Evolutionary conservation across 345 rosid genomes (phyloP).

Genomic region (Geranium brycei): DNA sequence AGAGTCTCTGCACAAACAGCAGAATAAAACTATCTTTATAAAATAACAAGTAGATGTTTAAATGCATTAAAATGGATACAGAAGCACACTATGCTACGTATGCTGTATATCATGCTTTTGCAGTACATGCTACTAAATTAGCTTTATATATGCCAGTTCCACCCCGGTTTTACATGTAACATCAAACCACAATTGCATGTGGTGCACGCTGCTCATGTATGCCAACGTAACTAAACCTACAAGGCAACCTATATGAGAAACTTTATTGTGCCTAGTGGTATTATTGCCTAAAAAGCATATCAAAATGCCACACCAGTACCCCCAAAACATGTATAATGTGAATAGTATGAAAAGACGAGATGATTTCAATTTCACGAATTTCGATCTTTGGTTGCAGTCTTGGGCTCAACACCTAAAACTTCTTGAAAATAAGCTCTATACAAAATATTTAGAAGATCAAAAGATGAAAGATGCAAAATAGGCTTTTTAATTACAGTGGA

Average conservation of each 20-base stretch:
- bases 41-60: not conserved
- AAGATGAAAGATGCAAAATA: not conserved
- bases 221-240: not conserved
- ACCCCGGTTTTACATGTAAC: not conserved
- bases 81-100: not conserved
- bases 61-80: not conserved
- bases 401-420: not conserved
- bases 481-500: not conserved
- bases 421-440: not conserved
- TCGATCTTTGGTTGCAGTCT: not conserved
- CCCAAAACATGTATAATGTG: too few relatives aligned
- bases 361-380: too few relatives aligned
- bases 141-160: not conserved
- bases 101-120: not conserved
- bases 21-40: not conserved
- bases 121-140: not conserved
- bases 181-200: not conserved
- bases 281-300: too few relatives aligned
- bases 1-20: slow-evolving; percentile 49
- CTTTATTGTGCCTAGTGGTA: not conserved
- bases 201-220: not conserved
- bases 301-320: too few relatives aligned
- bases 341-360: too few relatives aligned
- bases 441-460: not conserved
- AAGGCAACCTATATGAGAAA: too few relatives aligned